phyloP scores from a whole-genome alignment of 345 rosid genomes.

The Arabis hirsuta region DNA sequence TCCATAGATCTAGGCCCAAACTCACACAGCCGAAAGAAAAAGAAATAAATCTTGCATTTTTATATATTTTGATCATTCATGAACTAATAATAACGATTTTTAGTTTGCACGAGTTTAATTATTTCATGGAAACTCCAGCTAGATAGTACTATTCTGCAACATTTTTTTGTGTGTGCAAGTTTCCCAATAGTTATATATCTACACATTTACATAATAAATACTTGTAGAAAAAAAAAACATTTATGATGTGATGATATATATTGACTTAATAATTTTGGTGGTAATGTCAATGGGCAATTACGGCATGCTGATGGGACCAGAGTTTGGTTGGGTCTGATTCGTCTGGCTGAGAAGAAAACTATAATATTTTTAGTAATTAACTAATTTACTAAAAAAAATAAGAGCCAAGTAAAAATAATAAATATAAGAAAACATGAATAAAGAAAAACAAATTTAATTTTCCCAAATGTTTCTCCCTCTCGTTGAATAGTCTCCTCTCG shows the following conservation, averaged over 20 bases:
- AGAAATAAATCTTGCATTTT: neutral
- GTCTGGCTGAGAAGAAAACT: slow-evolving; percentile 38
- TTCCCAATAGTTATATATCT: no score
- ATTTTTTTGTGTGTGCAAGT: no score
- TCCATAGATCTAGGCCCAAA: slow-evolving; percentile 8
- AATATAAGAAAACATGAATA: neutral
- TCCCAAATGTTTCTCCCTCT: slow-evolving; percentile 13
- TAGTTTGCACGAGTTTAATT: neutral
- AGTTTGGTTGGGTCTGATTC: slow-evolving; percentile 41
- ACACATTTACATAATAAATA: neutral
- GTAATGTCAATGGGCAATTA: slow-evolving; percentile 1
- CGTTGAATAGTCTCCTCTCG: slow-evolving; percentile 7
- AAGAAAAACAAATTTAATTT: neutral
- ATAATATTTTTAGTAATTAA: neutral
- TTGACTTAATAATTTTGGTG: neutral
- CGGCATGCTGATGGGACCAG: slow-evolving; percentile 35
- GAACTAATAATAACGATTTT: neutral
- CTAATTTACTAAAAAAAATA: slow-evolving; percentile 19
- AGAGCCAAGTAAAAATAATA: slow-evolving; percentile 23
- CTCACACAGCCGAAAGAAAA: slow-evolving; percentile 2
- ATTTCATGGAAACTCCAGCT: neutral
- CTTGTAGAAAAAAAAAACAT: neutral
- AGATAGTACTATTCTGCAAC: no score
- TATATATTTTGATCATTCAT: neutral
- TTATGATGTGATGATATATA: neutral